Evolutionary conservation across 1,139 yeast genomes (phyloP).

Genomic region (Lodderomyces pseudojiufengensis): DNA sequence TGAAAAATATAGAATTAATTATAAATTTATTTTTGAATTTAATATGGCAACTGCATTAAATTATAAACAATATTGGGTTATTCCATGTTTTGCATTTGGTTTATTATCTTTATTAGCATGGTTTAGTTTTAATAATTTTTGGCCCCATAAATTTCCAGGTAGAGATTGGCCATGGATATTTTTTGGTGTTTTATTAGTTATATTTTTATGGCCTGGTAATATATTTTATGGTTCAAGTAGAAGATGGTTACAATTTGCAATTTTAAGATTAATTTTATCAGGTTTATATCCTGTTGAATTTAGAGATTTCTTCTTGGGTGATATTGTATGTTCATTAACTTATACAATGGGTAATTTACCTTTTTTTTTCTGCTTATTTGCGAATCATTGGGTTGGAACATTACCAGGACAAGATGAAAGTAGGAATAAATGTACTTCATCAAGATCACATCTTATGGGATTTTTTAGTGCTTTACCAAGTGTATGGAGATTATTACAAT

Average conservation of each 20-base stretch:
- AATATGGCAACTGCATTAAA: constrained; percentile 69
- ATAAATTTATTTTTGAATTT: constrained; percentile 89
- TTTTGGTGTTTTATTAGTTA: constrained; percentile 48
- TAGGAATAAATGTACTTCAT: constrained; percentile 63
- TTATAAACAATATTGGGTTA: constrained; percentile 56
- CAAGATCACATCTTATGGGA: constrained; percentile 74
- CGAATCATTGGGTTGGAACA: constrained; percentile 61
- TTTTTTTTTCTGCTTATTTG: constrained; percentile 79
- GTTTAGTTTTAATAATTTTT: constrained; percentile 71
- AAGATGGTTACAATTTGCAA: constrained; percentile 69
- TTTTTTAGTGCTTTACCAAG: constrained; percentile 82
- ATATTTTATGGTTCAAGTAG: constrained; percentile 53
- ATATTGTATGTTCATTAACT: constrained; percentile 80
- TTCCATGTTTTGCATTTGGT: constrained; percentile 60
- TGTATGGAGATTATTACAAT: constrained; percentile 86
- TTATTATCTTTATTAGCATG: constrained; percentile 60
- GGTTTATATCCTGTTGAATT: constrained; percentile 95
- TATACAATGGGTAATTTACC: constrained; percentile 85
- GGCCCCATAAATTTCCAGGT: constrained; percentile 60
- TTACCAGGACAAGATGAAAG: constrained; percentile 32
- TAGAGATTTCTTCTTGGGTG: constrained; percentile 90
- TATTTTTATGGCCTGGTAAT: constrained; percentile 64
- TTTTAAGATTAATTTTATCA: constrained; percentile 70
- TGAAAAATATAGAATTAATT: constrained; percentile 73
- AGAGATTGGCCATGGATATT: constrained; percentile 81